Percentiles rank a stretch among this genome's conserved stretches.
Conservation (phyloP, 2,329 filamentous ascomycete genomes). For the Colletotrichum trifolii region DNA sequence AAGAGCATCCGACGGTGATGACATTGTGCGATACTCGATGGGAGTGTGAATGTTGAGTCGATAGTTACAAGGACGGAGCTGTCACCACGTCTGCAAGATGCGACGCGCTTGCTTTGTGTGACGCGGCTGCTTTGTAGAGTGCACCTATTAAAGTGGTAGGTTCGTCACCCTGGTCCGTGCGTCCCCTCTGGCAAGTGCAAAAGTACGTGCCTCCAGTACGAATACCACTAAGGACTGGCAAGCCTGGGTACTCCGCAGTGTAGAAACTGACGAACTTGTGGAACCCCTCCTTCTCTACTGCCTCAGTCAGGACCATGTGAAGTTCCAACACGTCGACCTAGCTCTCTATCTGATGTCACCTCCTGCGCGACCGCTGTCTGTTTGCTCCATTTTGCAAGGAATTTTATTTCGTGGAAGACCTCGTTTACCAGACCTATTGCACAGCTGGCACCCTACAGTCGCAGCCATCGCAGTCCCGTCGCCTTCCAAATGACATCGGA, state of each 20-base stretch:
- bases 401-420: too few species aligned
- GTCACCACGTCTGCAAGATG: not conserved
- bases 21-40: conserved; percentile 24
- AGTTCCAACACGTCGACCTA: too few species aligned
- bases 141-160: conserved; percentile 36
- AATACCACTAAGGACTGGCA: too few species aligned
- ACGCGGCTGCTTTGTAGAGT: conserved; percentile 35
- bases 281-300: not conserved
- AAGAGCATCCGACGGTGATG: conserved; percentile 58
- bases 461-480: not conserved
- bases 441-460: not conserved
- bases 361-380: too few species aligned
- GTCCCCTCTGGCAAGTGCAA: not conserved
- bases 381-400: too few species aligned
- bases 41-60: conserved; percentile 13
- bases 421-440: too few species aligned
- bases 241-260: too few species aligned
- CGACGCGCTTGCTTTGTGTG: conserved; percentile 13
- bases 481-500: conserved; percentile 30
- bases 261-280: not conserved
- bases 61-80: not conserved
- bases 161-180: not conserved
- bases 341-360: too few species aligned
- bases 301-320: too few species aligned
- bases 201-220: not conserved